Evolutionary conservation across 257 asterid genomes (phyloP).

Genomic region (Thymus quinquecostatus): DNA sequence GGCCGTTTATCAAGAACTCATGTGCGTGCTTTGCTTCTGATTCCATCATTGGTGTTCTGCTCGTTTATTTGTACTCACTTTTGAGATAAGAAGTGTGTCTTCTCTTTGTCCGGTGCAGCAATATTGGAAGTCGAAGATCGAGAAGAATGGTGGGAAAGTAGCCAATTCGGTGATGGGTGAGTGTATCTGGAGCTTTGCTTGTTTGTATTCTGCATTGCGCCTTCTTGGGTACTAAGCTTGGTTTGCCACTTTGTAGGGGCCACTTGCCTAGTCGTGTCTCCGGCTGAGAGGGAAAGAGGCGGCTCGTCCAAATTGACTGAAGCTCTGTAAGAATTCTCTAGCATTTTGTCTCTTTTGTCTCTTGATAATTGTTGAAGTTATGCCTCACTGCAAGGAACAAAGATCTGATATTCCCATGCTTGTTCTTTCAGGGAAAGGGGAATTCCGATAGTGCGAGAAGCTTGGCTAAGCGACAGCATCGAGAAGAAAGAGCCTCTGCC

Average conservation of each 20-base stretch:
- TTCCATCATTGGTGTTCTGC: background rate
- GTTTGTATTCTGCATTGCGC: background rate
- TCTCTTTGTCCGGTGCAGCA: slow-evolving; percentile 46
- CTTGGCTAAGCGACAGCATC: slow-evolving; percentile 75
- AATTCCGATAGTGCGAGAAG: slow-evolving; percentile 72
- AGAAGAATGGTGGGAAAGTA: slow-evolving; percentile 78
- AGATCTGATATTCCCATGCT: background rate
- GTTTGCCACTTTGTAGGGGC: slow-evolving; percentile 48
- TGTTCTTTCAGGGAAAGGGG: slow-evolving; percentile 60
- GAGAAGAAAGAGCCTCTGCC: slow-evolving; percentile 57
- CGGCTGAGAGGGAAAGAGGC: slow-evolving; percentile 78
- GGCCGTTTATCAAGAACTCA: slow-evolving; percentile 79
- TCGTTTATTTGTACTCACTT: background rate
- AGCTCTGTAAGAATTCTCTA: slow-evolving; percentile 57
- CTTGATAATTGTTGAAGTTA: background rate
- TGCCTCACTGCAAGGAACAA: background rate
- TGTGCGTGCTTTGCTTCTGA: slow-evolving; percentile 35
- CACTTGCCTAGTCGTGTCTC: slow-evolving; percentile 67
- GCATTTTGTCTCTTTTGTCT: background rate
- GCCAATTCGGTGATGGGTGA: slow-evolving; percentile 73
- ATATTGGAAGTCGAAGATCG: slow-evolving; percentile 77
- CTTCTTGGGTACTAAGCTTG: background rate
- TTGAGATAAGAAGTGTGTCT: background rate
- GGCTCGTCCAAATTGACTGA: slow-evolving; percentile 80
- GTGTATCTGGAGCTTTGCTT: background rate